Conservation (phyloP, 352 stramenopile species). For the Phytophthora fragariaefolia region DNA sequence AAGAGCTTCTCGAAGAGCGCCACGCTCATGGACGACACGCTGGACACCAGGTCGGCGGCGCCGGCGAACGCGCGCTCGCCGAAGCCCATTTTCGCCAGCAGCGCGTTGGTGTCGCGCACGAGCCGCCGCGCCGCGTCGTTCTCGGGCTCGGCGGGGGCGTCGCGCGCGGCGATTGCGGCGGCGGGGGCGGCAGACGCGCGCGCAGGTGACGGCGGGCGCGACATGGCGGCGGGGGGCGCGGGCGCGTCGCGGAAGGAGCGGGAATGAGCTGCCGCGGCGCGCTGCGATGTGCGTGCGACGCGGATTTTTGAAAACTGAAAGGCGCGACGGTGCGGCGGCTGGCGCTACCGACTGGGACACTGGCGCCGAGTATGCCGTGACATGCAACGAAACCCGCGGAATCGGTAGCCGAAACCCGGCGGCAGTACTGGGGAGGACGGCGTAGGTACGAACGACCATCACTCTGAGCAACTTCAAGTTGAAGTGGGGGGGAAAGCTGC, state of each 20-base stretch:
- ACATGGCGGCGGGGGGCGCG: slow-evolving; percentile 18
- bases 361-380: too few species aligned
- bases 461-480: too few species aligned
- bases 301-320: slow-evolving; percentile 29
- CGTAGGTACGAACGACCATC: not conserved
- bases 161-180: not conserved
- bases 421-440: not conserved
- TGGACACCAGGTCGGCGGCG: slow-evolving; percentile 83
- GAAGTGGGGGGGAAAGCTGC: not conserved
- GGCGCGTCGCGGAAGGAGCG: slow-evolving; percentile 7
- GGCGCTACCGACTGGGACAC: slow-evolving; percentile 25
- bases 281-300: slow-evolving; percentile 24
- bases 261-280: slow-evolving; percentile 8
- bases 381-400: too few species aligned
- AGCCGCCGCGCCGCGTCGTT: slow-evolving; percentile 24
- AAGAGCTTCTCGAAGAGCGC: slow-evolving; percentile 93
- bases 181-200: slow-evolving; percentile 10
- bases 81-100: slow-evolving; percentile 83
- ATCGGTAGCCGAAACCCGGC: not conserved
- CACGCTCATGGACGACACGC: slow-evolving; percentile 92
- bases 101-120: slow-evolving; percentile 66
- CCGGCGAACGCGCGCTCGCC: slow-evolving; percentile 78
- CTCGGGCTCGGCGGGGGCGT: slow-evolving; percentile 15
- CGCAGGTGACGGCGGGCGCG: not conserved
- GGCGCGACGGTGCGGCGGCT: slow-evolving; percentile 23